A percentile compares a stretch with the other conserved stretches of the same genome.
These are phyloP conservation scores for Globisporangium recalcitrans DNA, from an alignment of 352 stramenopile species.

Conservation along the genomic window DNA sequence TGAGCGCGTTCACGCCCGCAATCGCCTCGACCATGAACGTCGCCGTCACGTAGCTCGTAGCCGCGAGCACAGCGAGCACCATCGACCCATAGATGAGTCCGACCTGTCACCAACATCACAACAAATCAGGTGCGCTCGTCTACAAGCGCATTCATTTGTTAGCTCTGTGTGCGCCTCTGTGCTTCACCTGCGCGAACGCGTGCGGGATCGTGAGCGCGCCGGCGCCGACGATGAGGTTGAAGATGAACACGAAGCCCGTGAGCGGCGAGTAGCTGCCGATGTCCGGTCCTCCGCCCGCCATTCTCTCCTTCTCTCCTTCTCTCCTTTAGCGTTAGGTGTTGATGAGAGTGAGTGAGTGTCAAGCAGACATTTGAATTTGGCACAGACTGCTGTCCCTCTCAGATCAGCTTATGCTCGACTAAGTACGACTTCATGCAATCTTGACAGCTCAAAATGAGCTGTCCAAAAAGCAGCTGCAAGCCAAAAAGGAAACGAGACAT, in stretches of 20 bases:
- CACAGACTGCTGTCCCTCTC: not conserved
- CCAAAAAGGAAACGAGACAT: not conserved
- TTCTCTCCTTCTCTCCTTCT: constrained; percentile 14
- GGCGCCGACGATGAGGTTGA: constrained; percentile 87
- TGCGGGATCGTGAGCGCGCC: constrained; percentile 84
- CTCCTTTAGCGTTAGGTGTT: not conserved
- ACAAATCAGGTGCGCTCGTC: not conserved
- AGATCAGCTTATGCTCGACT: not conserved
- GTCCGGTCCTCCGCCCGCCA: constrained; percentile 42
- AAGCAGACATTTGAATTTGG: not conserved
- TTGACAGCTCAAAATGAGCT: not conserved
- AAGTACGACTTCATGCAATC: constrained; percentile 7
- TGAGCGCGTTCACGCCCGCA: constrained; percentile 72
- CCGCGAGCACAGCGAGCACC: constrained; percentile 47
- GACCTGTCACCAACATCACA: constrained; percentile 25
- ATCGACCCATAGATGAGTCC: constrained; percentile 73
- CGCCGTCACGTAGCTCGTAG: constrained; percentile 74
- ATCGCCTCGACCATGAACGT: constrained; percentile 87
- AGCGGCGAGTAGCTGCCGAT: constrained; percentile 78
- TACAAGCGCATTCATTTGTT: not conserved
- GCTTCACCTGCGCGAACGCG: constrained; percentile 69
- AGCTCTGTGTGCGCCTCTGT: not conserved
- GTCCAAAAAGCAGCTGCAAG: not conserved
- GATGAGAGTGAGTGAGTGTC: not conserved
- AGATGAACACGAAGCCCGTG: constrained; percentile 89